Evolutionary conservation across 176 grass and related monocot genomes (phyloP).

Genomic region (Urochloa ruziziensis): DNA sequence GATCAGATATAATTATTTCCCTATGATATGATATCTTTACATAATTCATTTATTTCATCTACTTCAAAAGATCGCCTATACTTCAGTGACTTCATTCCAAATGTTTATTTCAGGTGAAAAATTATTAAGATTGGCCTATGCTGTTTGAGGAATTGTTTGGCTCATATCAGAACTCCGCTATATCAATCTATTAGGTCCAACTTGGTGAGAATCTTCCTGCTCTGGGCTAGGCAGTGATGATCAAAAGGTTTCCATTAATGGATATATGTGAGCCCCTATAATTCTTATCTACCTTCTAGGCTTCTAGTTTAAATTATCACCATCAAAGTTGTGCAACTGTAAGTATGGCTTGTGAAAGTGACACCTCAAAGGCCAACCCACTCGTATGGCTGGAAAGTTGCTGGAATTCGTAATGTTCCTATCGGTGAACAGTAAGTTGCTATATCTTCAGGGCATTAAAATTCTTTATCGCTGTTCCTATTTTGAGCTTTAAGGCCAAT

Average conservation of each 20-base stretch:
- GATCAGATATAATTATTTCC: constrained; percentile 7
- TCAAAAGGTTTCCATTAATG: constrained; percentile 43
- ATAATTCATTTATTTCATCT: constrained; percentile 7
- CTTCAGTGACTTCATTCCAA: constrained; percentile 13
- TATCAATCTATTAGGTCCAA: constrained; percentile 33
- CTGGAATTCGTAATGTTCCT: constrained; percentile 40
- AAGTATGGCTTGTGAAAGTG: constrained; percentile 60
- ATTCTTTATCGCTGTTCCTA: constrained; percentile 26
- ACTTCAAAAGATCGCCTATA: background rate
- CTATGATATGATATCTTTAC: background rate
- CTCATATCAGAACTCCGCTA: constrained; percentile 19
- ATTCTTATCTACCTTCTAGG: constrained; percentile 35
- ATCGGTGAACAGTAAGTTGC: constrained; percentile 22
- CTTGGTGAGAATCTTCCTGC: constrained; percentile 54
- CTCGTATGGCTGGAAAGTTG: constrained; percentile 43
- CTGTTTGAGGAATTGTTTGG: constrained; percentile 31
- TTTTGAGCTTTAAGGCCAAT: constrained; percentile 35
- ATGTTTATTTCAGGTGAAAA: constrained; percentile 43
- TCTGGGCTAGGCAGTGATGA: constrained; percentile 39
- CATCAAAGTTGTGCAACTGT: constrained; percentile 42
- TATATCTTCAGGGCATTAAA: constrained; percentile 31
- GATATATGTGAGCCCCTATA: constrained; percentile 33
- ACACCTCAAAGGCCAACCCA: constrained; percentile 51
- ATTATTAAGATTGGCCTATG: constrained; percentile 30
- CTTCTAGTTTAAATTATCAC: constrained; percentile 53